Evolutionary conservation across 2,329 filamentous ascomycete species (phyloP), one percentile per base, ranked within the genome.

Genomic region (Trichoderma guizhouense): DNA sequence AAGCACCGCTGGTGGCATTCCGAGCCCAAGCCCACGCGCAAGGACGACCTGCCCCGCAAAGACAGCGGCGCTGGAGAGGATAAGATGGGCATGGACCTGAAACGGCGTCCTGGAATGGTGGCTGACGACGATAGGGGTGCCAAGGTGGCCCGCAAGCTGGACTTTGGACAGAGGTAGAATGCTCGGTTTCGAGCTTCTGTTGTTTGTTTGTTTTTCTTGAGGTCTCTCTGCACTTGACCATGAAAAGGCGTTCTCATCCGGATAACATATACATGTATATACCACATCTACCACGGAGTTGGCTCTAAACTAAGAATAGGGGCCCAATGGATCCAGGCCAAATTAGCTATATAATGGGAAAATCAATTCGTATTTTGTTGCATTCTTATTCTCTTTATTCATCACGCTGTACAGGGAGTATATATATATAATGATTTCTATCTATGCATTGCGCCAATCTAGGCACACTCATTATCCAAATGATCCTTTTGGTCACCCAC

Each of bases 1-100:
- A 86, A 90, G 79, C 95, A 98, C 80, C 84, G 87, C 62, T 99
- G 93, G 91, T 99, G 95, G 94, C 89, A 88, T 53, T 89, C 88
- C 28, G 92, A 96, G 43, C 96, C 96, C 0, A 89, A 90, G 76
- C 95, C 96, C 3, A 97, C 94, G 2, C 88, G 87, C 73, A 94
- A 94, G 77, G 89, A 93, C 78, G 90, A 96, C 77, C 84, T 99
- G 66, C 96, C 96, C 1, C 89, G 87, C 74, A 96, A 95, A 80
- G 73, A 72, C 61, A 51, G 34, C 32, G 87, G 88, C 6, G 91
- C 89, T 0, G 92, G 91, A 8, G 85, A 90, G 72, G 89, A 92
- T 76, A 93, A 92, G 81, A 89, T 96, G 84, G 94, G 89, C 0
- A 92, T 93, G 72, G 95, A 97, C 81, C 83, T 98, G 64, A 94